Base-by-base conservation (phyloP, 2,329 filamentous ascomycete genomes). In the Phaeophleospora eucalypticola region DNA sequence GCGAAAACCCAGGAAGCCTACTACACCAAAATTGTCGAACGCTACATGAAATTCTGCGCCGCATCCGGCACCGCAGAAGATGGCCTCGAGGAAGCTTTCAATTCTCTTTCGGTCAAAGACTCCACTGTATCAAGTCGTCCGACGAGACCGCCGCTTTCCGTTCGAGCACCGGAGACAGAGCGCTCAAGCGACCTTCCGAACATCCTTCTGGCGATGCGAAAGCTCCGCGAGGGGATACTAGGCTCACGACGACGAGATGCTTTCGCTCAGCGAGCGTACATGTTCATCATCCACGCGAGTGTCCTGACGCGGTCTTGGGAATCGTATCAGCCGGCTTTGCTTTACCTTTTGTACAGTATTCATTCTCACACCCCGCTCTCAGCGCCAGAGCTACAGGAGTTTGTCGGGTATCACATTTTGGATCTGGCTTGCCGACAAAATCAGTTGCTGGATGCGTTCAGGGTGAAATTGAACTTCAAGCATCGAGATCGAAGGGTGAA, bases 1-100 rank as follows among this genome's bases (percentile, higher is more conserved):
- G 73, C 78, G 68, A 88, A 87, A 69, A 80, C 79, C 6, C 91
- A 97, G 69, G 86, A 95, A 66, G 75, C 75, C 44, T 96, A 91
- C 72, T 95, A 91, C 69, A 83, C 83, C 64, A 87, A 84, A 64
- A 94, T 96, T 59, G 82, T 90, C 48, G 84, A 91, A 63, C 82
- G 89, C 40, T 96, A 95, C 71, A 85, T 95, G 80, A 81, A 82
- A 53, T 94, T 95, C 67, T 95, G 89, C 73, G 86, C 87, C 41
- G 77, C 83, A 29, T 81, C 82, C 14, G 80, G 83, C 46, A 80
- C 85, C 61, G 24, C 7, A 29, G 77, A 83, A 43, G 82, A 87
- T 54, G 82, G 86, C 57, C 80, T 96, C 19, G 80, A 89, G 49
- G 76, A 79, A 41, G 84, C 87, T 45, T 90, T 95, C 64, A 79